Evolutionary conservation across 768 basidiomycete genomes (phyloP).

Genomic region (Roridomyces roridus): DNA sequence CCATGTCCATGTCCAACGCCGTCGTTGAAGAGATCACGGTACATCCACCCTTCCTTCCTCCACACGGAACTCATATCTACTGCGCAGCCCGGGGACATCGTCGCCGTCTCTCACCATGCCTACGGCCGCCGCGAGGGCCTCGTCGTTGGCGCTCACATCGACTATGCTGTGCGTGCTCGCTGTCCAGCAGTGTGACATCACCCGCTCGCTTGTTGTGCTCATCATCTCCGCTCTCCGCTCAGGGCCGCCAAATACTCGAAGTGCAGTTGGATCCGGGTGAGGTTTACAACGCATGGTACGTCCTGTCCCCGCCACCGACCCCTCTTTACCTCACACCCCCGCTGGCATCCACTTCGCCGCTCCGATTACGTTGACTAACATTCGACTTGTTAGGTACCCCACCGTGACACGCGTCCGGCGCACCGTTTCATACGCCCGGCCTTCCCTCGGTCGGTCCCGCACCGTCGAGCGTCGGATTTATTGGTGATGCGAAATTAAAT

Average conservation of each 20-base stretch:
- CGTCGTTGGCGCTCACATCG: conserved; percentile 77
- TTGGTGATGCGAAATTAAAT: conserved; percentile 75
- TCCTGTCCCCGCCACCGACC: conserved; percentile 8
- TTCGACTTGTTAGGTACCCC: conserved; percentile 62
- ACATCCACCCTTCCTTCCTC: neutral
- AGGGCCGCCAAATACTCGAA: conserved; percentile 86
- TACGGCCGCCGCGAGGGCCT: conserved; percentile 78
- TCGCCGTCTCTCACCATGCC: conserved; percentile 70
- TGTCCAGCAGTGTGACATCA: no score
- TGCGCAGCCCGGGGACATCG: conserved; percentile 79
- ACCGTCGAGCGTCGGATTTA: conserved; percentile 79
- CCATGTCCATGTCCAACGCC: neutral
- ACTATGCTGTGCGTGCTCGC: conserved; percentile 73
- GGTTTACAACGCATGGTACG: conserved; percentile 71
- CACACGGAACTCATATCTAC: neutral
- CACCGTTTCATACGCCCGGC: conserved; percentile 66
- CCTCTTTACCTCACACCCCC: no score
- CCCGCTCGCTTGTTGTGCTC: no score
- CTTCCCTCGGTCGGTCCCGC: conserved; percentile 46
- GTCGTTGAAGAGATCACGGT: conserved; percentile 2
- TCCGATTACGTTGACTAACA: no score
- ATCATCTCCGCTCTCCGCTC: neutral
- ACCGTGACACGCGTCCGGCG: conserved; percentile 79
- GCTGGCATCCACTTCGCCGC: no score
- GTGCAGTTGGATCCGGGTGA: conserved; percentile 78